phyloP scores from a whole-genome alignment of 805 yeast species.

The Candida montana region DNA sequence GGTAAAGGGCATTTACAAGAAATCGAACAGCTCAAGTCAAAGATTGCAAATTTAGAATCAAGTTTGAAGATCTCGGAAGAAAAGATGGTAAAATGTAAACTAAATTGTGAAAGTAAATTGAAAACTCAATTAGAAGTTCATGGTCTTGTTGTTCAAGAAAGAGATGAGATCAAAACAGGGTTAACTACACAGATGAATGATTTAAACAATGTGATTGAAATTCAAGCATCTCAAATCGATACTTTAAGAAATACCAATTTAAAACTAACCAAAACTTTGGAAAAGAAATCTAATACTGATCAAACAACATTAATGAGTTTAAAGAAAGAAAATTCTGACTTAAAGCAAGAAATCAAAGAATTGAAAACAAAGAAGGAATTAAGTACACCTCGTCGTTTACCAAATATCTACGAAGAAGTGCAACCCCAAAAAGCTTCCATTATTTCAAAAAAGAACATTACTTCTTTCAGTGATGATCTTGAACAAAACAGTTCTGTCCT shows the following conservation, averaged over 20 bases:
- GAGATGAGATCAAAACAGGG: slow-evolving; percentile 25
- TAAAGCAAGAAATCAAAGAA: slow-evolving; percentile 2
- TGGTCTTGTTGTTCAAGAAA: slow-evolving; percentile 26
- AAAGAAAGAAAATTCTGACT: neutral
- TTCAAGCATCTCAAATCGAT: slow-evolving; percentile 6
- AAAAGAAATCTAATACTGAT: neutral
- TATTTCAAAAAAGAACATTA: neutral
- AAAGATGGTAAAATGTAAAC: slow-evolving; percentile 17
- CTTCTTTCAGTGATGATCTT: neutral
- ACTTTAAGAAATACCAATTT: slow-evolving; percentile 1
- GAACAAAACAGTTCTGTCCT: slow-evolving; percentile 1
- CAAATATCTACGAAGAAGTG: too few relatives aligned
- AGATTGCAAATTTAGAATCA: neutral
- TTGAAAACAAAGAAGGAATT: neutral
- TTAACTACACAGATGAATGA: slow-evolving; percentile 25
- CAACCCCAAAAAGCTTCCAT: neutral
- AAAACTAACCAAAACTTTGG: neutral
- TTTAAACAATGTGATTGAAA: slow-evolving; percentile 19
- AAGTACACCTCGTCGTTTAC: too few relatives aligned
- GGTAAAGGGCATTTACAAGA: neutral
- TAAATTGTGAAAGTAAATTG: slow-evolving; percentile 30
- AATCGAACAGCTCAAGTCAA: slow-evolving; percentile 1
- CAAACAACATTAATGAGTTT: neutral
- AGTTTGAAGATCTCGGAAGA: slow-evolving; percentile 10
- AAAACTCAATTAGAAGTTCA: slow-evolving; percentile 31